A percentile compares a stretch with the other conserved stretches of the same genome.
Evolutionary conservation across 1,284 basidiomycete genomes (phyloP).

Genomic region (Phlebopus sp.): DNA sequence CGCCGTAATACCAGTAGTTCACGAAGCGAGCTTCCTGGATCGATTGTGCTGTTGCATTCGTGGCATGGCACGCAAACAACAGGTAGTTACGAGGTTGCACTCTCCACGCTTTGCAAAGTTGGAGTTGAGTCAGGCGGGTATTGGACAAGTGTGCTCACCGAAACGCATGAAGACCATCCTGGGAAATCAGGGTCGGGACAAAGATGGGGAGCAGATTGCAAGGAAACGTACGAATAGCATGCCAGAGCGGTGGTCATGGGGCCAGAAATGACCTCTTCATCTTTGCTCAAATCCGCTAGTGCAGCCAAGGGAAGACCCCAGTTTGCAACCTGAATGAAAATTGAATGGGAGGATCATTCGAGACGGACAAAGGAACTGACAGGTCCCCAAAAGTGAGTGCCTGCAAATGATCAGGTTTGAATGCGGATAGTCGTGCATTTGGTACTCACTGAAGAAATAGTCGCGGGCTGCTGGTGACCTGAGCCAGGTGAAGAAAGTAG

Average conservation of each 20-base stretch:
- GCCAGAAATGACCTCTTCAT: slow-evolving; percentile 94
- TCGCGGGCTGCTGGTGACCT: slow-evolving; percentile 86
- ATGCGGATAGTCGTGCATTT: neutral
- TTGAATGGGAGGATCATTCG: slow-evolving; percentile 14
- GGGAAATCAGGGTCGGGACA: slow-evolving; percentile 12
- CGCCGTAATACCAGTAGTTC: slow-evolving; percentile 87
- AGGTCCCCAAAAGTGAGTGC: slow-evolving; percentile 96
- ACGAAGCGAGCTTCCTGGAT: slow-evolving; percentile 82
- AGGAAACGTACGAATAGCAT: slow-evolving; percentile 82
- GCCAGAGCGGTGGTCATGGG: slow-evolving; percentile 91
- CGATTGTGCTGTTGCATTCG: slow-evolving; percentile 84
- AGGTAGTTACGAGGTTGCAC: slow-evolving; percentile 95
- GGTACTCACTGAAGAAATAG: slow-evolving; percentile 87
- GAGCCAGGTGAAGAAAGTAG: slow-evolving; percentile 81
- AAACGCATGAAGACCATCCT: slow-evolving; percentile 96
- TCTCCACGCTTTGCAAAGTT: slow-evolving; percentile 69
- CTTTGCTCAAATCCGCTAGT: slow-evolving; percentile 83
- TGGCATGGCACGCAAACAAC: slow-evolving; percentile 88
- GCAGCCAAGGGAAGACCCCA: slow-evolving; percentile 96
- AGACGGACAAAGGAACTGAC: slow-evolving; percentile 47
- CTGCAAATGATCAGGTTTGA: slow-evolving; percentile 39
- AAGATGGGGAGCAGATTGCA: slow-evolving; percentile 1
- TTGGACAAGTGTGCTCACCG: slow-evolving; percentile 43
- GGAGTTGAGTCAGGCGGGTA: neutral
- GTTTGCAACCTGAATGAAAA: slow-evolving; percentile 76